Evolutionary conservation across 2,329 filamentous ascomycete species (phyloP), one percentile per base, ranked within the genome.

Genomic region (Calonectria pteridis): DNA sequence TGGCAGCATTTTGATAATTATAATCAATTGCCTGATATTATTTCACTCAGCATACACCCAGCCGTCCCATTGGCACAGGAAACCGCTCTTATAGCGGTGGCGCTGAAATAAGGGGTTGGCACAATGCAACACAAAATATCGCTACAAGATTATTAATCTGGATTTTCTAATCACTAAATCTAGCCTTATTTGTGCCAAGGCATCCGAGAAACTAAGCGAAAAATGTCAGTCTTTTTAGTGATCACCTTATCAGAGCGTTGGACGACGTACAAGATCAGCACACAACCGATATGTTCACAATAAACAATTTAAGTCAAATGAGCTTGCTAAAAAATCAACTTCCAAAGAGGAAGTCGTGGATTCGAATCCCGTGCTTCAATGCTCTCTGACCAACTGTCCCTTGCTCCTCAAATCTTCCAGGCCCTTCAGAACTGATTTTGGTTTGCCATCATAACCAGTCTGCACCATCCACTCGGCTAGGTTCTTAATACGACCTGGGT

Each of bases 271-370:
- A 18, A 20, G 37, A 7, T 18, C 40, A 43, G 10, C 40, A 7
- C 4, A 18, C 1, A 6, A 3, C 6, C 10, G 1, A 43, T 43
- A 4, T 43, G 3, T n/a, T 40, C 4, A 18, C 18, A 0, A 7
- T 9, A 18, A 5, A 43, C 1, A 20, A 43, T 43, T 6, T 7
- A 20, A n/a, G 2, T 33, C 33, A n/a, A 7, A 6, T n/a, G 18
- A 9, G 18, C 18, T 20, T 3, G 6, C 10, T 20, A 43, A 2
- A 43, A 20, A 9, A n/a, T 37, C 16, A 43, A 0, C 6, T n/a
- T 43, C 10, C 16, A 0, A 43, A n/a, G n/a, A 20, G 3, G 18
- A 20, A n/a, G 18, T 18, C 6, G 10, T 6, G 1, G 1, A 20
- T 43, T 43, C 3, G 6, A n/a, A 40, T 2, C 18, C 16, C 16